Conservation (phyloP, 2,329 filamentous ascomycete genomes). For the Karstenula rhodostoma region DNA sequence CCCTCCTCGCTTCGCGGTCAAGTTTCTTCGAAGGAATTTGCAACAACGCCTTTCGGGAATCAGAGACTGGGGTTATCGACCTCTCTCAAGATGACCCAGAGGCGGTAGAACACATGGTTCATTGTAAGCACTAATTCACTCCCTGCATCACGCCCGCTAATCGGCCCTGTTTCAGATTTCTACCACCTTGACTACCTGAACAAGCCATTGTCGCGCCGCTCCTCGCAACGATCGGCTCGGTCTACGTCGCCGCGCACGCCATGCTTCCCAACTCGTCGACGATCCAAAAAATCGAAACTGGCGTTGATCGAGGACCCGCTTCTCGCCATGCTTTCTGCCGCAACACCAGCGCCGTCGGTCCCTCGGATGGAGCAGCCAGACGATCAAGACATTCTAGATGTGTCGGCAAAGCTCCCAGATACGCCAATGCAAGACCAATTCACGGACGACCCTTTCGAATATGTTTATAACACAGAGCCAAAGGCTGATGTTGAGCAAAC, state of each 20-base stretch:
- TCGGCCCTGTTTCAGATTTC: constrained; percentile 42
- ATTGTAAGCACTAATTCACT: constrained; percentile 42
- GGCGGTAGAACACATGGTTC: constrained; percentile 52
- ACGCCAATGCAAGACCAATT: constrained; percentile 46
- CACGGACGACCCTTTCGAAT: constrained; percentile 41
- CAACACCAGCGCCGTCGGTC: constrained; percentile 33
- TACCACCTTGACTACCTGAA: constrained; percentile 53
- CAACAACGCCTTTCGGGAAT: constrained; percentile 48
- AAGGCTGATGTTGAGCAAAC: constrained; percentile 50
- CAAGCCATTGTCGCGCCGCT: constrained; percentile 40
- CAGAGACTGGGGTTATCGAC: constrained; percentile 48
- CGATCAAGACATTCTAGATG: constrained; percentile 31
- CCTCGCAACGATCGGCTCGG: constrained; percentile 39
- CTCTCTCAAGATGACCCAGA: constrained; percentile 52
- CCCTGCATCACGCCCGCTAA: constrained; percentile 27
- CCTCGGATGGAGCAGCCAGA: constrained; percentile 36
- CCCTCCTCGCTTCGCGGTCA: constrained; percentile 58
- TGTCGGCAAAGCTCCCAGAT: constrained; percentile 40
- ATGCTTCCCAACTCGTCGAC: constrained; percentile 23
- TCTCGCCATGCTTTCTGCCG: constrained; percentile 43
- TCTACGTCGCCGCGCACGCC: constrained; percentile 31
- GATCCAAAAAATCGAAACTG: constrained; percentile 41
- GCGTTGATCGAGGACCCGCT: constrained; percentile 49
- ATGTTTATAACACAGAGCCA: constrained; percentile 34
- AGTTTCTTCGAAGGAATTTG: constrained; percentile 56